Base-by-base conservation (phyloP, 495 filamentous ascomycete species). In the Penicillium bovifimosum region DNA sequence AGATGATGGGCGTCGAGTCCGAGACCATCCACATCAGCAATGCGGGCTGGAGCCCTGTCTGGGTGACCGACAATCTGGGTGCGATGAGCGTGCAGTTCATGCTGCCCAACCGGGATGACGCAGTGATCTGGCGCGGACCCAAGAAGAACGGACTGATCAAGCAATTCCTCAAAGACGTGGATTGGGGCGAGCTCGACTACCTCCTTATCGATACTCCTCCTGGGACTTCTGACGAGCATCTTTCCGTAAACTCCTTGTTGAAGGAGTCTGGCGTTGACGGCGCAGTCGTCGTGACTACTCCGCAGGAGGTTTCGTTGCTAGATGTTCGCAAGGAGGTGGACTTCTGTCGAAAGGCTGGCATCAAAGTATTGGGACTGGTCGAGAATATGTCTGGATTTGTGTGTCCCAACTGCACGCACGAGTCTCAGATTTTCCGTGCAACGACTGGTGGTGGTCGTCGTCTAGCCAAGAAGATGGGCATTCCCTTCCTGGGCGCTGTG, bases 81-180 rank as follows among this genome's bases (percentile, higher is more conserved):
- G 89, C 92, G 29, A 98, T 97, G 93, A 90, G 85, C 47, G 86
- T 98, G 56, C 93, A 97, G 68, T 97, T 97, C 65, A 93, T 98
- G 91, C 75, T 98, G 31, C 93, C 93, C 0, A 88, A 88, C 51
- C 75, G 87, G 5, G 93, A 97, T 61, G 90, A 93, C 54, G 95
- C 93, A 3, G 84, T 97, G 10, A 97, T 98, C 52, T 98, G 93
- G 95, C 78, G 92, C 26, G 93, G 93, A 0, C 86, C 95, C 5
- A 98, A 97, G 78, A 98, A 97, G 80, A 98, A 96, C 61, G 93
- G 93, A 1, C 67, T 98, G 50, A 97, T 98, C 64, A 98, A 97
- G 74, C 87, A 91, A 69, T 98, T 98, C 60, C 62, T 98, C 24
- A 95, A 92, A 69, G 95, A 98, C 65, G 95, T 97, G 20, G 89